Evolutionary conservation across 202 grass and related monocot genomes (phyloP), one percentile per base, ranked within the genome.

Genomic region (Schoenoplectus tabernaemontani): DNA sequence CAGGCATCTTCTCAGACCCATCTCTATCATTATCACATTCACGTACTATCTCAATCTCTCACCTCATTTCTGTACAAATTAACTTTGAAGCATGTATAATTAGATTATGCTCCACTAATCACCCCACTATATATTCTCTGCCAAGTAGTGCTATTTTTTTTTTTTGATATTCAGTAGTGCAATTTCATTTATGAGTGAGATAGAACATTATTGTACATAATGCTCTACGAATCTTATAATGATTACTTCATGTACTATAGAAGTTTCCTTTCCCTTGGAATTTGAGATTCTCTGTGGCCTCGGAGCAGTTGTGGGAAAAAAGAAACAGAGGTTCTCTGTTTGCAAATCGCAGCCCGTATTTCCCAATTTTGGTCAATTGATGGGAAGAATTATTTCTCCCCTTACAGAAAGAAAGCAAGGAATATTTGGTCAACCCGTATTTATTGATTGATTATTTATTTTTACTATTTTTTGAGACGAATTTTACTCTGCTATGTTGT

Each of bases 191-290:
- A 32, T 63, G n/a, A n/a, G n/a, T n/a, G n/a, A n/a, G n/a, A n/a
- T n/a, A n/a, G n/a, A n/a, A n/a, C n/a, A n/a, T n/a, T n/a, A n/a
- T n/a, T 73, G 4, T 69, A 15, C 51, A 23, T 73, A 73, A 73
- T 72, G 68, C 68, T 72, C 43, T 51, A 51, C 30, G 43, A 73
- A 73, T 73, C 66, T 73, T 73, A 73, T 73, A 72, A 72, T 72
- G 43, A 73, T 51, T 4, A 73, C 68, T 51, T 12, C 44, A 33
- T 50, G 43, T 73, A 50, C 44, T 8, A 33, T 48, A 33, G 23
- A 72, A 72, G 23, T 72, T 72, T 71, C 67, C 42, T 47, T 71
- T 50, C 20, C 11, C 2, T 50, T 72, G 68, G 42, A 48, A 48
- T 48, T 69, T 46, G 11, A 72, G 42, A 72, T 72, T 50, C 64